phyloP scores from a whole-genome alignment of 2,329 filamentous ascomycete species.

The Epichloe festucae region DNA sequence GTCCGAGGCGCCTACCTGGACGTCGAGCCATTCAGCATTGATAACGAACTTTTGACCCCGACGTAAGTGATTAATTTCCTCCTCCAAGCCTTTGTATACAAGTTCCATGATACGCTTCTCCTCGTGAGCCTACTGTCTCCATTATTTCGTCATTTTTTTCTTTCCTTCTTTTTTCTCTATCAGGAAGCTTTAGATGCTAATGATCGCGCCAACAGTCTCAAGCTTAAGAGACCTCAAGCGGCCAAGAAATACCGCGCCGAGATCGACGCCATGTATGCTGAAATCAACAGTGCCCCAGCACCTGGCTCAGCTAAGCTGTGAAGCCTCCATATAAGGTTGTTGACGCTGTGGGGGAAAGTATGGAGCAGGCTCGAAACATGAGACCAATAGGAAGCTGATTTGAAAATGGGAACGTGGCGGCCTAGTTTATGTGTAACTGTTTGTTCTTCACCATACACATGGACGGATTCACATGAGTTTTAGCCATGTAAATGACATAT shows the following conservation, averaged over 20 bases:
- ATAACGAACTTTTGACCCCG: slow-evolving; percentile 80
- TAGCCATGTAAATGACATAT: background rate
- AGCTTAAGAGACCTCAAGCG: slow-evolving; percentile 46
- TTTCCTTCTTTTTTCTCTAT: background rate
- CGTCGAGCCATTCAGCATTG: slow-evolving; percentile 82
- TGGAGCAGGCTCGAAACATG: no score
- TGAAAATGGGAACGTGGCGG: background rate
- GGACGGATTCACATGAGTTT: background rate
- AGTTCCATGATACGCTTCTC: background rate
- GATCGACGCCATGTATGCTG: slow-evolving; percentile 44
- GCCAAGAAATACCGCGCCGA: slow-evolving; percentile 38
- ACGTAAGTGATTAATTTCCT: slow-evolving; percentile 48
- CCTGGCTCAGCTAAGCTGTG: slow-evolving; percentile 4
- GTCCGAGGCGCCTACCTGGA: slow-evolving; percentile 63
- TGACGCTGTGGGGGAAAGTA: background rate
- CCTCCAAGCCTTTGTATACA: background rate
- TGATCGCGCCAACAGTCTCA: slow-evolving; percentile 29
- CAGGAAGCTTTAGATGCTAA: slow-evolving; percentile 8
- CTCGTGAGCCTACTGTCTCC: background rate
- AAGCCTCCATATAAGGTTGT: no score
- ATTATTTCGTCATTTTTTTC: background rate
- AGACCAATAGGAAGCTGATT: no score
- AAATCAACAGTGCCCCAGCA: slow-evolving; percentile 24
- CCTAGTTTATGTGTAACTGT: background rate
- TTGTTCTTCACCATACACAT: background rate